These are phyloP conservation scores for Angomonas ambiguus DNA, from an alignment of 208 protist species.

Conservation along the genomic window DNA sequence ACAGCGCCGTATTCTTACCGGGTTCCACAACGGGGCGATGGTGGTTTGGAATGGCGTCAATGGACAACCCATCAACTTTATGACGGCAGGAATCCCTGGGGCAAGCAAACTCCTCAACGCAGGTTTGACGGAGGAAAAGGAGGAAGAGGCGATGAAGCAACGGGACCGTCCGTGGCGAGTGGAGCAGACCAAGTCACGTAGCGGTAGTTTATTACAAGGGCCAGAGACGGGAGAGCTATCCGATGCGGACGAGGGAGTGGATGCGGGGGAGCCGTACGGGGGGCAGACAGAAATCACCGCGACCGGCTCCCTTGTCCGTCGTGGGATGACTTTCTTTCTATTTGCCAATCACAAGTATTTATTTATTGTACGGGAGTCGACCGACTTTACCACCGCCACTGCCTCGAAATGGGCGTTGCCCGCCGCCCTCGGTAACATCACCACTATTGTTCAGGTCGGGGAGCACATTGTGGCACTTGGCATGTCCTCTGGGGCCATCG, in stretches of 20 bases:
- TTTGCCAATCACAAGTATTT: slow-evolving; percentile 45
- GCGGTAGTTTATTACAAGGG: neutral
- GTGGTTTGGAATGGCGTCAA: slow-evolving; percentile 84
- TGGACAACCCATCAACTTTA: slow-evolving; percentile 67
- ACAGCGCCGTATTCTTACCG: slow-evolving; percentile 67
- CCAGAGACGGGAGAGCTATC: neutral
- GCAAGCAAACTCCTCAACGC: neutral
- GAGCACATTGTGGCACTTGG: slow-evolving; percentile 64
- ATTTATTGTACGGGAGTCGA: slow-evolving; percentile 50
- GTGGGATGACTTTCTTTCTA: slow-evolving; percentile 56
- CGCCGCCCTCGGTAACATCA: slow-evolving; percentile 43
- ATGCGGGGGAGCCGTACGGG: neutral
- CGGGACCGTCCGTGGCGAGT: neutral
- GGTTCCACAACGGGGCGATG: slow-evolving; percentile 67
- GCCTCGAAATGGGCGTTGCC: slow-evolving; percentile 50
- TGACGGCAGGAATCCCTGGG: slow-evolving; percentile 38
- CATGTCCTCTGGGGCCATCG: slow-evolving; percentile 59
- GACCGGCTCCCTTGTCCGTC: slow-evolving; percentile 59
- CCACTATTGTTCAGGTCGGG: slow-evolving; percentile 39
- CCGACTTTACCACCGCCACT: slow-evolving; percentile 59
- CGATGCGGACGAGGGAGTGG: neutral
- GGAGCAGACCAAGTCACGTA: neutral
- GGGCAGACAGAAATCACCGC: slow-evolving; percentile 36
- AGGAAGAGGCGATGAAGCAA: neutral
- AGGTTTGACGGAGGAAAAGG: neutral